phyloP scores from a whole-genome alignment of 2,329 filamentous ascomycete genomes.

The Polychaeton citri region DNA sequence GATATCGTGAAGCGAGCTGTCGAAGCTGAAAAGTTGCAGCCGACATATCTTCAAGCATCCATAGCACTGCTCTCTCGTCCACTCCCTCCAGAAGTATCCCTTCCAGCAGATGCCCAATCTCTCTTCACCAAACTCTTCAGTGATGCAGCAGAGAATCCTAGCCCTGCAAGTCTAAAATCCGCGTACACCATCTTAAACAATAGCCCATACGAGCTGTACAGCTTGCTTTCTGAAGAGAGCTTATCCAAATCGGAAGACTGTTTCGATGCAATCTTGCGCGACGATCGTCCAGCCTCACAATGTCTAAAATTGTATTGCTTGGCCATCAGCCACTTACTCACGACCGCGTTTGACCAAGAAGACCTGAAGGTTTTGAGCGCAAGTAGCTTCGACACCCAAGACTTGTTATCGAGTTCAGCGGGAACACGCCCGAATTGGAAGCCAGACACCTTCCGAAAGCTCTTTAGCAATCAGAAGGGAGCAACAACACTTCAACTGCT shows the following conservation, averaged over 20 bases:
- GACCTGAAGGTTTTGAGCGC: background rate
- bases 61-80: slow-evolving; percentile 17
- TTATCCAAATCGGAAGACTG: slow-evolving; percentile 18
- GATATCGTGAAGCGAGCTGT: slow-evolving; percentile 15
- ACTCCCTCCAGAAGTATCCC: slow-evolving; percentile 14
- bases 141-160: slow-evolving; percentile 15
- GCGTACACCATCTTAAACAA: slow-evolving; percentile 20
- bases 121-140: slow-evolving; percentile 20
- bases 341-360: slow-evolving; percentile 9
- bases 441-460: slow-evolving; percentile 18
- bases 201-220: slow-evolving; percentile 16
- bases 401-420: slow-evolving; percentile 10
- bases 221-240: slow-evolving; percentile 13
- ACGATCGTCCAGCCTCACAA: slow-evolving; percentile 9
- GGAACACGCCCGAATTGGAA: slow-evolving; percentile 17
- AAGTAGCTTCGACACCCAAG: slow-evolving; percentile 14
- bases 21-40: slow-evolving; percentile 6
- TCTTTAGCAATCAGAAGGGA: no score
- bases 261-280: slow-evolving; percentile 19
- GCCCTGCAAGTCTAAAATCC: slow-evolving; percentile 14
- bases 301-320: slow-evolving; percentile 23
- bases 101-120: slow-evolving; percentile 20
- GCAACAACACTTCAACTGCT: no score
- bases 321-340: slow-evolving; percentile 21
- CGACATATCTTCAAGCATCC: slow-evolving; percentile 11